phyloP scores from a whole-genome alignment of 805 yeast species.

The Wickerhamiella allomyrinae region DNA sequence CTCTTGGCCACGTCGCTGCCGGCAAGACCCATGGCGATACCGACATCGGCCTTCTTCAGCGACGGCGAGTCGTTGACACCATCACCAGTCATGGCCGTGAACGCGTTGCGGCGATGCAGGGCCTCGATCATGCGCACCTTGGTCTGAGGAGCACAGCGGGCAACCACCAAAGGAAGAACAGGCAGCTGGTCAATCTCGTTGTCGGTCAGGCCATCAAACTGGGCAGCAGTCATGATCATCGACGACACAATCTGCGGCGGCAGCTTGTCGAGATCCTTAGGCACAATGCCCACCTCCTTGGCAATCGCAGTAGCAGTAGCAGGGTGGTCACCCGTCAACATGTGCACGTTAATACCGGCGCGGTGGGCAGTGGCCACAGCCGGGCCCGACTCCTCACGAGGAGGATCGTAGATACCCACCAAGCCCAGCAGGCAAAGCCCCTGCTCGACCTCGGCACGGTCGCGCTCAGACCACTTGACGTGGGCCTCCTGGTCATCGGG shows the following conservation, averaged over 20 bases:
- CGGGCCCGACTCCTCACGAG: constrained; percentile 51
- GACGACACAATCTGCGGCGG: constrained; percentile 37
- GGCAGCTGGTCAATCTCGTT: constrained; percentile 47
- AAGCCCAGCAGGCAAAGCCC: constrained; percentile 48
- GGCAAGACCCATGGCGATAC: constrained; percentile 71
- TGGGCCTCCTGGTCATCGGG: constrained; percentile 12
- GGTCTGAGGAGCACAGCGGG: constrained; percentile 72
- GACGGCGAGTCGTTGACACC: constrained; percentile 98
- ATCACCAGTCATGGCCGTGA: constrained; percentile 87
- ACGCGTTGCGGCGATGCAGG: constrained; percentile 43
- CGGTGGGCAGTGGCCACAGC: constrained; percentile 52
- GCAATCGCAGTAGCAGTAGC: constrained; percentile 71
- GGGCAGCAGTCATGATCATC: constrained; percentile 65
- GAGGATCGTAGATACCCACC: constrained; percentile 71
- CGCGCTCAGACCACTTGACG: constrained; percentile 5
- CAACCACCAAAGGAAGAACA: constrained; percentile 60
- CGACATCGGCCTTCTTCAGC: constrained; percentile 71
- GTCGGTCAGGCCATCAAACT: constrained; percentile 51
- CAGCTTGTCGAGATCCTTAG: constrained; percentile 43
- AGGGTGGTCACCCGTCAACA: constrained; percentile 74
- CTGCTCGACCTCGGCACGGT: constrained; percentile 36
- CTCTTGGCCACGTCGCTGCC: constrained; percentile 81
- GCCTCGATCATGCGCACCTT: constrained; percentile 75
- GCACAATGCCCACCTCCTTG: constrained; percentile 64
- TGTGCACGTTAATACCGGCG: constrained; percentile 68